Base-by-base conservation (phyloP, 257 asterid genomes). In the Paulownia fortunei region DNA sequence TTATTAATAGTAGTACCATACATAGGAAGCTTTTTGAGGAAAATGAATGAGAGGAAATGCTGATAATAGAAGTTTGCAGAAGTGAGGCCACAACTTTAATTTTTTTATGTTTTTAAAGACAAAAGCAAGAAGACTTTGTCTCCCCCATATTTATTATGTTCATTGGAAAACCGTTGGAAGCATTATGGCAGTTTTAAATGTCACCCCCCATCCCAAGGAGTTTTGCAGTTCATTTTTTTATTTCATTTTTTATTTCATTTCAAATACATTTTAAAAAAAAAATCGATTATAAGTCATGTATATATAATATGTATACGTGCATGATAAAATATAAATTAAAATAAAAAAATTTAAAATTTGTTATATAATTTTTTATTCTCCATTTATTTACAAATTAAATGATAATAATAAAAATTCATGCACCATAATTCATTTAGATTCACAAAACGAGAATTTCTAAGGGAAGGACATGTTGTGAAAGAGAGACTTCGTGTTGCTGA, bases 121-220 rank as follows among this genome's bases (percentile, higher is more conserved):
- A 42, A 13, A 66, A 4, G 71, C 12, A 37, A 36, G 34, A 37
- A 15, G 86, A 73, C 83, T 78, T 44, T 1, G 79, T 75, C 87
- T 30, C 21, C 44, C 37, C 47, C 55, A 6, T 42, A 63, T 79
- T 79, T 72, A 83, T 83, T 80, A 39, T 70, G 81, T 77, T 76
- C 55, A 49, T 44, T 73, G 16, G 26, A 23, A 72, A 63, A 64
- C 76, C 74, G 82, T 72, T 79, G 83, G 59, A 32, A 11, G 11
- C 18, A 73, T 66, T 36, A 5, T 42, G 62, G 5, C 52, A 34
- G 19, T 79, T 74, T 69, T 37, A 7, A 2, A 16, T 11, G 19
- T 3, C 3, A 15, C 11, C 41, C 26, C 56, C 24, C 34, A 36
- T 9, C 36, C 2, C 36, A 12, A 10, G 52, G 16, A 8, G 36